These are phyloP conservation scores for Leccinum ochraceum DNA, from an alignment of 768 basidiomycete species.

Conservation along the genomic window DNA sequence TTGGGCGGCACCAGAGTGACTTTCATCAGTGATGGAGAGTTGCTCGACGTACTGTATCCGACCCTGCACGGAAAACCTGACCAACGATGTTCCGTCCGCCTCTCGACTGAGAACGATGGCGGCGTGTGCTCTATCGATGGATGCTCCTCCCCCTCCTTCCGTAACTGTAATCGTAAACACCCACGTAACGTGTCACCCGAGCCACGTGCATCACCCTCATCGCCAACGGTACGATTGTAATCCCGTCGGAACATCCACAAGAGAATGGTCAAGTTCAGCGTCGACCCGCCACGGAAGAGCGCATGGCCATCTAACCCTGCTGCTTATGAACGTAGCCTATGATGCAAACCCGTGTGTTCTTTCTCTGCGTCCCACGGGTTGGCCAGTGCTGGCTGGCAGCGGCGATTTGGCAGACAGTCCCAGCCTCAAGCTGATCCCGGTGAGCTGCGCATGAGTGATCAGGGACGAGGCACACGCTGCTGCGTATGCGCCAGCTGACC, in stretches of 20 bases:
- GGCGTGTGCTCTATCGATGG: slow-evolving; percentile 9
- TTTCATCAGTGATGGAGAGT: background rate
- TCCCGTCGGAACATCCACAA: slow-evolving; percentile 16
- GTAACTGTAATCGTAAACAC: background rate
- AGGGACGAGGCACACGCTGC: slow-evolving; percentile 3
- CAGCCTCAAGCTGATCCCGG: background rate
- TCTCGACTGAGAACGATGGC: slow-evolving; percentile 4
- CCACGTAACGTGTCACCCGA: background rate
- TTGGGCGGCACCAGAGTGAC: background rate
- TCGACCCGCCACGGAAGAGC: slow-evolving; percentile 4
- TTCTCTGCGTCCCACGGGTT: background rate
- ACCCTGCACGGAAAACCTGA: slow-evolving; percentile 13
- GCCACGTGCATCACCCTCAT: background rate
- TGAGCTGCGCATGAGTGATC: background rate
- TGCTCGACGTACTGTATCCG: slow-evolving; percentile 10
- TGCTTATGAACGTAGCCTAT: slow-evolving; percentile 12
- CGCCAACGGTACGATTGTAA: background rate
- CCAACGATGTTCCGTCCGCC: background rate
- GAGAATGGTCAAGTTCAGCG: background rate
- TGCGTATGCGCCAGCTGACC: slow-evolving; percentile 1
- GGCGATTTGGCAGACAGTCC: background rate
- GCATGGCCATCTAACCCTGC: slow-evolving; percentile 13
- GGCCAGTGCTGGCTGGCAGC: background rate
- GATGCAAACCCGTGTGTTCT: slow-evolving; percentile 9
- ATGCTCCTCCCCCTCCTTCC: background rate